Percentiles rank a stretch among this genome's conserved stretches.
These are phyloP conservation scores for Globisporangium solare DNA, from an alignment of 352 stramenopile genomes.

Conservation along the genomic window DNA sequence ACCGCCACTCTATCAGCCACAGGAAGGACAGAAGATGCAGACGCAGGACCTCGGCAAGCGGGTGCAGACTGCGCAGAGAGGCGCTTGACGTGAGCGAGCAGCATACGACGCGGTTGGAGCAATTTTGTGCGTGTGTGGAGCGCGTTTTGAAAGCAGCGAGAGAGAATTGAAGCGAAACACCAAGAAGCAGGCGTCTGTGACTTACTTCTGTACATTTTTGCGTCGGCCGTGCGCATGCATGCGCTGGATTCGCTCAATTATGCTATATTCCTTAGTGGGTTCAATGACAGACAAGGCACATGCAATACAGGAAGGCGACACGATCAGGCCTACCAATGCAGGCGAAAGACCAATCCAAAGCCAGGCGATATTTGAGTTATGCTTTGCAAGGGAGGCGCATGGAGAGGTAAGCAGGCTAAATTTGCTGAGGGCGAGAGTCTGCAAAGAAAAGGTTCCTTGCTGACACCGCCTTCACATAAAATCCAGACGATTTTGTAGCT, in stretches of 20 bases:
- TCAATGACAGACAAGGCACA: neutral
- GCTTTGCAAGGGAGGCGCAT: neutral
- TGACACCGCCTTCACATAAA: neutral
- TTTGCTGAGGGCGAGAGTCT: neutral
- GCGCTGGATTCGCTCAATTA: neutral
- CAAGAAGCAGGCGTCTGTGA: neutral
- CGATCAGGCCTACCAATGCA: neutral
- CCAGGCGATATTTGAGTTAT: neutral
- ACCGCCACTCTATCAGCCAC: neutral
- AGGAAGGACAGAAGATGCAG: neutral
- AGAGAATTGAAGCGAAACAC: neutral
- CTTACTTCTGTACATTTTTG: neutral
- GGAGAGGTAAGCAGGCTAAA: neutral
- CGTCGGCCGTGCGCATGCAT: neutral
- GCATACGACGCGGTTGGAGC: neutral
- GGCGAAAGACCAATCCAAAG: neutral
- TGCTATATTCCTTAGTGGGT: neutral
- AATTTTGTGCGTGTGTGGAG: neutral
- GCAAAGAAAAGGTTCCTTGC: neutral
- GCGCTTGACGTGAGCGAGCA: conserved; percentile 16
- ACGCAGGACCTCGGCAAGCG: neutral
- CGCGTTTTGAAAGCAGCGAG: neutral
- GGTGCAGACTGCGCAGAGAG: neutral
- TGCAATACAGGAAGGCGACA: neutral
- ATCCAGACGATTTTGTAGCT: neutral